Evolutionary conservation across 306 rosid species (phyloP).

Genomic region (Urtica urens): DNA sequence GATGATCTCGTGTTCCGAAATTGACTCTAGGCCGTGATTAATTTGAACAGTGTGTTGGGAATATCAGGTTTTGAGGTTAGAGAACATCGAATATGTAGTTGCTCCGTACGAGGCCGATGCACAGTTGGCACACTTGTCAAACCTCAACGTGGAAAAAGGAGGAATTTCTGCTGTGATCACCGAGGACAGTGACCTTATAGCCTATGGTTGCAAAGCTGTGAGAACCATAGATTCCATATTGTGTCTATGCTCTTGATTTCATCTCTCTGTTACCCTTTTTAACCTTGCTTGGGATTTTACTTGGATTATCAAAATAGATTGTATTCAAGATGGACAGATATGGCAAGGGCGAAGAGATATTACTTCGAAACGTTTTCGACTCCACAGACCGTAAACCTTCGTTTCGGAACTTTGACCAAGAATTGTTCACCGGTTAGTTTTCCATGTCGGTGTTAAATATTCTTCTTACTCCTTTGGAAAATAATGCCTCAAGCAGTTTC

Average conservation of each 20-base stretch:
- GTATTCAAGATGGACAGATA: slow-evolving; percentile 82
- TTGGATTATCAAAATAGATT: slow-evolving; percentile 39
- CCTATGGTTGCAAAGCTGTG: slow-evolving; percentile 92
- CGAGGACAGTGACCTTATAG: slow-evolving; percentile 58
- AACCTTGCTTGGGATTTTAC: slow-evolving; percentile 20
- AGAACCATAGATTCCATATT: slow-evolving; percentile 24
- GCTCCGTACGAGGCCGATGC: slow-evolving; percentile 99
- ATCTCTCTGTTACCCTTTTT: slow-evolving; percentile 8
- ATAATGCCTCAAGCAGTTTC: background rate
- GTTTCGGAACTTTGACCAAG: slow-evolving; percentile 47
- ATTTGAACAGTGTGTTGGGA: background rate
- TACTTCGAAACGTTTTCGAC: slow-evolving; percentile 48
- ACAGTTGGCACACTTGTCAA: slow-evolving; percentile 70
- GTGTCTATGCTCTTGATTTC: slow-evolving; percentile 5
- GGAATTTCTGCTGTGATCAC: slow-evolving; percentile 77
- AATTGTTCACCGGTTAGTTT: slow-evolving; percentile 56
- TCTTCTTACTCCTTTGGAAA: too few species aligned
- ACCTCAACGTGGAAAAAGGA: slow-evolving; percentile 44
- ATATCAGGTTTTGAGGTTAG: slow-evolving; percentile 61
- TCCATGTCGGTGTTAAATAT: background rate
- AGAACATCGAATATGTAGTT: slow-evolving; percentile 78
- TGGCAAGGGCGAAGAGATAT: slow-evolving; percentile 71
- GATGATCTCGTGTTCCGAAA: background rate
- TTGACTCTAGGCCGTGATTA: background rate
- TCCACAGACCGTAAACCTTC: slow-evolving; percentile 45